Evolutionary conservation across 192 early-diverging fungal genomes (phyloP).

Genomic region (Coemansia sp.): DNA sequence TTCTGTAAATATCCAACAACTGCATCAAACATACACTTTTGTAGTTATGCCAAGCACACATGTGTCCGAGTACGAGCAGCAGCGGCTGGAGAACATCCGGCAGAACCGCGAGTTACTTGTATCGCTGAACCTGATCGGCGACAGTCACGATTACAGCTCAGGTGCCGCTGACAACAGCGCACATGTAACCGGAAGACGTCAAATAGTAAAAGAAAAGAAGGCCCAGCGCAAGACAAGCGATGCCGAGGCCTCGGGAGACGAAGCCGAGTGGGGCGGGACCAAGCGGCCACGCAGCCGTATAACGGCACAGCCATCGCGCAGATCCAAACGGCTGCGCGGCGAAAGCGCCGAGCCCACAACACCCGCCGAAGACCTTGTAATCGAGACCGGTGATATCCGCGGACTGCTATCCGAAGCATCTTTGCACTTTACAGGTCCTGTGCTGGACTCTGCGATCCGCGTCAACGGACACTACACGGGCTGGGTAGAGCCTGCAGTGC

Average conservation of each 20-base stretch:
- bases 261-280: constrained; percentile 18
- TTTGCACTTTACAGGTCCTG: constrained; percentile 57
- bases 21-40: background rate
- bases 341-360: constrained; percentile 42
- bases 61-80: constrained; percentile 50
- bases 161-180: background rate
- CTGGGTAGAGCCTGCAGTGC: constrained; percentile 62
- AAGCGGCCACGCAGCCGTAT: background rate
- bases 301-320: constrained; percentile 21
- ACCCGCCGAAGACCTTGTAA: constrained; percentile 22
- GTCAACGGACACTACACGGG: constrained; percentile 65
- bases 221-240: background rate
- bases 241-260: background rate
- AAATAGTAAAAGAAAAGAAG: constrained; percentile 9
- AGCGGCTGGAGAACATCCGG: constrained; percentile 63
- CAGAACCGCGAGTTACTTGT: constrained; percentile 61
- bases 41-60: constrained; percentile 5
- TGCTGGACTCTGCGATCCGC: constrained; percentile 55
- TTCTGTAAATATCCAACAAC: background rate
- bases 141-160: background rate
- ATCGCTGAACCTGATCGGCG: constrained; percentile 45
- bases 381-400: constrained; percentile 41
- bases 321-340: constrained; percentile 46
- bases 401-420: constrained; percentile 53
- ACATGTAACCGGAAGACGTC: constrained; percentile 7